phyloP scores from a whole-genome alignment of 148 eudicot species.

The Tetragonia tetragonoides region DNA sequence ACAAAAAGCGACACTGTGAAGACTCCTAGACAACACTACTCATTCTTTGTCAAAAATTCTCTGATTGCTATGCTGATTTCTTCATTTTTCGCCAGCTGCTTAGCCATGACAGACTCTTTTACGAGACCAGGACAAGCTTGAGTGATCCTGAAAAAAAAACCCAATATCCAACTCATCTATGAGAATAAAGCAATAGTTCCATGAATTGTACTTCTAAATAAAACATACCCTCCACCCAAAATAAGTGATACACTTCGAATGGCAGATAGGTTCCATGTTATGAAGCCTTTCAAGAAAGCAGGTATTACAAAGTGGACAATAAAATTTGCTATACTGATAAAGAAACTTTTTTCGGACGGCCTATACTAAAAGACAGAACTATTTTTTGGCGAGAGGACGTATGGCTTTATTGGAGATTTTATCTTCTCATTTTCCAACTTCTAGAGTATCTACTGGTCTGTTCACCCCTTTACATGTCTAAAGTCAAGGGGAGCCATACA shows the following conservation, averaged over 20 bases:
- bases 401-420: background rate
- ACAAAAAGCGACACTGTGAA: constrained; percentile 15
- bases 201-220: background rate
- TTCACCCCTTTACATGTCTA: background rate
- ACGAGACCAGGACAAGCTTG: constrained; percentile 17
- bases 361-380: background rate
- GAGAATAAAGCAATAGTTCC: background rate
- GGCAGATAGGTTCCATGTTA: background rate
- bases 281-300: background rate
- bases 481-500: background rate
- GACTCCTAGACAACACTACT: constrained; percentile 3
- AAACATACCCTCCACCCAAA: background rate
- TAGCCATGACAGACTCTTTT: constrained; percentile 14
- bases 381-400: background rate
- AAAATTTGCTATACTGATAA: too few species aligned
- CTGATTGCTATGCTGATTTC: constrained; percentile 8
- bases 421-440: background rate
- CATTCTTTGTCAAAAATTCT: constrained; percentile 10
- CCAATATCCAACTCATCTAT: constrained; percentile 11
- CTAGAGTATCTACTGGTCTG: background rate
- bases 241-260: background rate
- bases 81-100: constrained; percentile 18
- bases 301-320: background rate
- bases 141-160: constrained; percentile 18
- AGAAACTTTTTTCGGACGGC: background rate